These are phyloP conservation scores for Debaryomyces hansenii DNA, from an alignment of 805 yeast genomes.

Conservation along the genomic window DNA sequence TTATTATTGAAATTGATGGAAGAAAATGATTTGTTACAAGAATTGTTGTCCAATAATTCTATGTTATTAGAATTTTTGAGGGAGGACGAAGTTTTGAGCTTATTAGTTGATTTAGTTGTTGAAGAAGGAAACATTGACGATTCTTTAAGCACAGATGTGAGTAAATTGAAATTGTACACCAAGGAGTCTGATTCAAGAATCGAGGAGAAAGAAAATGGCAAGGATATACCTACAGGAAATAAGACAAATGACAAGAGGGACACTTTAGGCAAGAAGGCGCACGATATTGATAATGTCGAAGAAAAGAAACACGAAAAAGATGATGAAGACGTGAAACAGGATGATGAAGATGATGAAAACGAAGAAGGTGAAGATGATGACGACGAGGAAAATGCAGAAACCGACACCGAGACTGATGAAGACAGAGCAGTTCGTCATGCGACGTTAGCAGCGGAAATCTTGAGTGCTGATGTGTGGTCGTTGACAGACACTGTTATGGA, in stretches of 20 bases:
- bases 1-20: conserved; percentile 38
- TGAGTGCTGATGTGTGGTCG: conserved; percentile 93
- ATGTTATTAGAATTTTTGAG: conserved; percentile 42
- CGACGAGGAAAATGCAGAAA: conserved; percentile 29
- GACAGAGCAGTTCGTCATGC: conserved; percentile 38
- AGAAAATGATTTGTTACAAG: conserved; percentile 45
- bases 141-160: conserved; percentile 14
- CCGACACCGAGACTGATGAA: conserved; percentile 33
- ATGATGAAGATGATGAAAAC: conserved; percentile 7
- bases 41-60: conserved; percentile 42
- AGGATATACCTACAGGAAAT: neutral
- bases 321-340: conserved; percentile 2
- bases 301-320: conserved; percentile 1
- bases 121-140: conserved; percentile 22
- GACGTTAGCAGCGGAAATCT: conserved; percentile 74
- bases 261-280: conserved; percentile 1
- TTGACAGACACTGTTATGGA: conserved; percentile 88
- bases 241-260: conserved; percentile 3
- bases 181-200: neutral
- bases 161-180: conserved; percentile 8
- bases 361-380: conserved; percentile 10
- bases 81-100: conserved; percentile 33
- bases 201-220: neutral
- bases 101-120: conserved; percentile 40
- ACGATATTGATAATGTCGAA: neutral